Evolutionary conservation across 2,329 filamentous ascomycete species (phyloP).

Genomic region (Beauveria rudraprayagi): DNA sequence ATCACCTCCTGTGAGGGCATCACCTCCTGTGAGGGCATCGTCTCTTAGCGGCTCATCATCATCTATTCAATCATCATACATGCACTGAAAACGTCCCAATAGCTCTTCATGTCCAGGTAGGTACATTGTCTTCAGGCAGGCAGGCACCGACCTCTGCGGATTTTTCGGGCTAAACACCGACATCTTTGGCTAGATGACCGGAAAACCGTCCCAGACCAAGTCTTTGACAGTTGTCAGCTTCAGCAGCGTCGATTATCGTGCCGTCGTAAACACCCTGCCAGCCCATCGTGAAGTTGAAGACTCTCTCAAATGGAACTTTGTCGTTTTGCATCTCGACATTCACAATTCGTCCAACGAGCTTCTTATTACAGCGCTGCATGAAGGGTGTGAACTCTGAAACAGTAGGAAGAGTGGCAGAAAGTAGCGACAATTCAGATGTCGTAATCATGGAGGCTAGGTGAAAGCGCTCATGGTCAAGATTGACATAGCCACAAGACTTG

Average conservation of each 20-base stretch:
- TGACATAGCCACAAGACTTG: slow-evolving; percentile 54
- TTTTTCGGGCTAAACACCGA: too few relatives aligned
- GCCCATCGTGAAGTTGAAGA: slow-evolving; percentile 29
- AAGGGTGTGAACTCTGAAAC: slow-evolving; percentile 14
- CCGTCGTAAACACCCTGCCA: slow-evolving; percentile 29
- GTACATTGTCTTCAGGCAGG: too few relatives aligned
- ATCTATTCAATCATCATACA: too few relatives aligned
- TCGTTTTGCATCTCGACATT: slow-evolving; percentile 24
- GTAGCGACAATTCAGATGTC: neutral
- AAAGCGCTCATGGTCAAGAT: slow-evolving; percentile 29
- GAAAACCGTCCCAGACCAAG: slow-evolving; percentile 27
- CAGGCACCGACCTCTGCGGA: too few relatives aligned
- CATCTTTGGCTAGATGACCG: neutral
- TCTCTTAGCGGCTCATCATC: too few relatives aligned
- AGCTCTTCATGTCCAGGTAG: too few relatives aligned
- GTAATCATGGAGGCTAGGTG: slow-evolving; percentile 30
- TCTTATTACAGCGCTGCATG: slow-evolving; percentile 31
- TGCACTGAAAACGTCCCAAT: too few relatives aligned
- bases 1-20: too few relatives aligned
- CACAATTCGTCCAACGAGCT: slow-evolving; percentile 27
- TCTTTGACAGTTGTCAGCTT: slow-evolving; percentile 25
- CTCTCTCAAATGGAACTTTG: slow-evolving; percentile 19
- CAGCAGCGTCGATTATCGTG: slow-evolving; percentile 24
- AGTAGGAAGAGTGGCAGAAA: neutral
- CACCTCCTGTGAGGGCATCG: too few relatives aligned